Evolutionary conservation across 192 early-diverging fungal genomes (phyloP).

Genomic region (Coemansia sp.): DNA sequence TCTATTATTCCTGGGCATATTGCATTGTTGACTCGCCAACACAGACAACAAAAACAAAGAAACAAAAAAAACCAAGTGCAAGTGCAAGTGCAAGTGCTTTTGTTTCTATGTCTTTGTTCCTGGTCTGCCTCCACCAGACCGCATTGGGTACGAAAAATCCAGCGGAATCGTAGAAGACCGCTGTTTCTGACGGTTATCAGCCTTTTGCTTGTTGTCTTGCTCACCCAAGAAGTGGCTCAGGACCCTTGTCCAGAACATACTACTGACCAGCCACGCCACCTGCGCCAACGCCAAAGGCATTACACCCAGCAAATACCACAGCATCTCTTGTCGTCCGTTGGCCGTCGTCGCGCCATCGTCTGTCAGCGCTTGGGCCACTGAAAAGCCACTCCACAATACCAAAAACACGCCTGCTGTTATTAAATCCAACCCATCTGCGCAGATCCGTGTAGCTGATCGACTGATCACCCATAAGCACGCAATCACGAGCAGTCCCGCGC

Average conservation of each 20-base stretch:
- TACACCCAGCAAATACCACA: constrained; percentile 35
- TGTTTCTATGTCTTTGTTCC: background rate
- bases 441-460: background rate
- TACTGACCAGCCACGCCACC: constrained; percentile 27
- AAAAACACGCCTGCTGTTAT: constrained; percentile 9
- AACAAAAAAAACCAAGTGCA: too few relatives aligned
- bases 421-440: background rate
- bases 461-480: constrained; percentile 13
- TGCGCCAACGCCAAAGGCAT: constrained; percentile 37
- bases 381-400: constrained; percentile 26
- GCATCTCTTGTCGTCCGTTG: too few relatives aligned
- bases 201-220: background rate
- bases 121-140: constrained; percentile 3
- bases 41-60: too few relatives aligned
- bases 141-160: background rate
- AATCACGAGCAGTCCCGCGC: constrained; percentile 18
- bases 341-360: background rate
- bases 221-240: background rate
- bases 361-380: constrained; percentile 31
- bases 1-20: too few relatives aligned
- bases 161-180: background rate
- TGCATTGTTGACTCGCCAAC: too few relatives aligned
- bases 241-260: constrained; percentile 22
- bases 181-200: background rate
- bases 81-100: background rate